phyloP scores from a whole-genome alignment of 371 early-diverging fungal genomes.

The Mortierella sp. region DNA sequence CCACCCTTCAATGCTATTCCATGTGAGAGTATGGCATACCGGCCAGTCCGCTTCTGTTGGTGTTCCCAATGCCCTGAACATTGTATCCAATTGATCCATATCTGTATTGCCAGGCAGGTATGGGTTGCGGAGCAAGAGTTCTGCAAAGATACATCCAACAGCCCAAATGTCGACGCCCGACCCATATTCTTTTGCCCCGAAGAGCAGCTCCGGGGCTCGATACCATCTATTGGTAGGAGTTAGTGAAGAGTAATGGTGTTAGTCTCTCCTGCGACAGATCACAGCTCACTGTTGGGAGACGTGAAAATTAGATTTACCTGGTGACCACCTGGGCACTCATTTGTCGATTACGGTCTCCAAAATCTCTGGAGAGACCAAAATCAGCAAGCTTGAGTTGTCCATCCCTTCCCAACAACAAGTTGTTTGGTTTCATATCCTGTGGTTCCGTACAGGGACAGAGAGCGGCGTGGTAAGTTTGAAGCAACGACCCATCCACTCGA shows the following conservation, averaged over 20 bases:
- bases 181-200: constrained; percentile 93
- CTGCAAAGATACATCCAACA: constrained; percentile 99
- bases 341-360: constrained; percentile 80
- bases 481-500: too few species aligned
- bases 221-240: constrained; percentile 86
- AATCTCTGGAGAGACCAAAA: constrained; percentile 98
- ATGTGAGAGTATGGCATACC: constrained; percentile 55
- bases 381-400: constrained; percentile 99
- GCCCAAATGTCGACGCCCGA: constrained; percentile 99
- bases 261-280: too few species aligned
- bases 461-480: too few species aligned
- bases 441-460: neutral
- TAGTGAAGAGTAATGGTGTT: neutral
- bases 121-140: constrained; percentile 96
- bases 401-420: constrained; percentile 91
- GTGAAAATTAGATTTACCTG: constrained; percentile 57
- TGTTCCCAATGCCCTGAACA: constrained; percentile 96
- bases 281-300: too few species aligned
- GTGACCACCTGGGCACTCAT: constrained; percentile 98
- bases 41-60: constrained; percentile 98
- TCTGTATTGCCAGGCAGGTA: constrained; percentile 96
- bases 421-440: constrained; percentile 99
- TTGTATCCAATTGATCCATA: constrained; percentile 93
- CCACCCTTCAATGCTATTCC: too few species aligned
- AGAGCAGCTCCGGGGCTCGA: constrained; percentile 98